Percentiles rank a stretch among this genome's conserved stretches.
These are phyloP conservation scores for Parastagonospora avenae DNA, from an alignment of 2,329 filamentous ascomycete species.

Conservation along the genomic window DNA sequence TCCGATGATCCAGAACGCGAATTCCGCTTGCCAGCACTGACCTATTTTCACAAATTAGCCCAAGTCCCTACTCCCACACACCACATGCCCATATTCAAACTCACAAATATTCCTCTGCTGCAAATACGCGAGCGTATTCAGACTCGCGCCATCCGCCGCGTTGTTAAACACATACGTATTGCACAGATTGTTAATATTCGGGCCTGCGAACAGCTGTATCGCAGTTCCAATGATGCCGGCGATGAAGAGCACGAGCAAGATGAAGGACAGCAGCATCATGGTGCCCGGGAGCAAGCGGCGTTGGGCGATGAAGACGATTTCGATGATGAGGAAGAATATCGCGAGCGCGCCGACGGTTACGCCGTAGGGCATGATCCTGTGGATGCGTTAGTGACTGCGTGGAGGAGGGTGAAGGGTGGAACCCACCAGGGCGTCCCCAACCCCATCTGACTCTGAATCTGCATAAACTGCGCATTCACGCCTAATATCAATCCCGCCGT, in stretches of 20 bases:
- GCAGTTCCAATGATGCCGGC: conserved; percentile 67
- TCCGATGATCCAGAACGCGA: conserved; percentile 68
- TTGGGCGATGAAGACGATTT: conserved; percentile 62
- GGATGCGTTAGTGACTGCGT: too few species aligned
- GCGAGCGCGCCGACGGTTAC: conserved; percentile 62
- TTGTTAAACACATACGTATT: conserved; percentile 60
- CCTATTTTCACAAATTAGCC: conserved; percentile 44
- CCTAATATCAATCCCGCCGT: conserved; percentile 63
- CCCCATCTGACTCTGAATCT: conserved; percentile 60
- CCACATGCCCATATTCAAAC: conserved; percentile 26
- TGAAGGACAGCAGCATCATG: conserved; percentile 65
- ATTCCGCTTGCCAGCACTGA: conserved; percentile 67
- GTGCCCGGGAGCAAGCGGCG: conserved; percentile 63
- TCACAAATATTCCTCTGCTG: conserved; percentile 67
- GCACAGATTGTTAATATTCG: conserved; percentile 64
- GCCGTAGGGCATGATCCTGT: conserved; percentile 69
- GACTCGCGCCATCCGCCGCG: conserved; percentile 53
- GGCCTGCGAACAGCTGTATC: conserved; percentile 64
- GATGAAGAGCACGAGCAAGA: conserved; percentile 66
- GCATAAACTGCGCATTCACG: conserved; percentile 65
- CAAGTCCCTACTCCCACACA: background rate
- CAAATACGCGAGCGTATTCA: conserved; percentile 65
- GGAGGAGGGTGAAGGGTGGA: background rate
- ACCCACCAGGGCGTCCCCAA: conserved; percentile 65
- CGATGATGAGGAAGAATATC: conserved; percentile 63